Evolutionary conservation across 441 rosid genomes (phyloP), one percentile per base, ranked within the genome.

Genomic region (Gossypium davidsonii): DNA sequence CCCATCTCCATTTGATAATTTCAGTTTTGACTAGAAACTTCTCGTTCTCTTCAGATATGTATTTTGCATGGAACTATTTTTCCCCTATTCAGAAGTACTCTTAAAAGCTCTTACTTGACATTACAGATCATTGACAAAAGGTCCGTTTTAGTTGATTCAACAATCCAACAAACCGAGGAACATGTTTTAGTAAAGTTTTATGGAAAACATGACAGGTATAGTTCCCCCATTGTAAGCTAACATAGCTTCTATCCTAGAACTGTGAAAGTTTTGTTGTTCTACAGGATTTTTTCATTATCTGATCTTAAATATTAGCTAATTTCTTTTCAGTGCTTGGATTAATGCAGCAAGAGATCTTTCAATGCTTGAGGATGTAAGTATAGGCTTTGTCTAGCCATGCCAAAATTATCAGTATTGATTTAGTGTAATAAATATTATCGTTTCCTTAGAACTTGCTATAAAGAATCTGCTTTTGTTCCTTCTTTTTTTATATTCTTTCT

Each of bases 351-450:
- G 61, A 2, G 60, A 68, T 52, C 28, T 68, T 28, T 51, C 72
- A 25, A 52, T 68, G 72, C 60, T 68, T 10, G 61, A 68, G 61
- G 72, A 68, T 31, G 72, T 68, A 68, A 68, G 72, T 68, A 67
- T 52, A 26, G 26, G 44, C 60, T 28, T 48, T 48, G 60, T 68
- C 48, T 51, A 52, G 46, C 71, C 2, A n/a, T 49, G 58, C 61
- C 42, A 68, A 28, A 48, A 67, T 8, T 5, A 9, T 49, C 6
- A 31, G 53, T 15, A 25, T 48, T 14, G 14, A 49, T n/a, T 51
- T 28, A 52, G 26, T 26, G 10, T 49, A 15, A n/a, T 51, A 15
- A 10, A 68, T 51, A 8, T 10, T 28, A 15, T 23, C 8, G 37
- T 7, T 37, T 39, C 10, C 72, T 68, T 67, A 49, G 17, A 49